Conservation (phyloP, 768 basidiomycete genomes). For the Fistulinella prunicolor region DNA sequence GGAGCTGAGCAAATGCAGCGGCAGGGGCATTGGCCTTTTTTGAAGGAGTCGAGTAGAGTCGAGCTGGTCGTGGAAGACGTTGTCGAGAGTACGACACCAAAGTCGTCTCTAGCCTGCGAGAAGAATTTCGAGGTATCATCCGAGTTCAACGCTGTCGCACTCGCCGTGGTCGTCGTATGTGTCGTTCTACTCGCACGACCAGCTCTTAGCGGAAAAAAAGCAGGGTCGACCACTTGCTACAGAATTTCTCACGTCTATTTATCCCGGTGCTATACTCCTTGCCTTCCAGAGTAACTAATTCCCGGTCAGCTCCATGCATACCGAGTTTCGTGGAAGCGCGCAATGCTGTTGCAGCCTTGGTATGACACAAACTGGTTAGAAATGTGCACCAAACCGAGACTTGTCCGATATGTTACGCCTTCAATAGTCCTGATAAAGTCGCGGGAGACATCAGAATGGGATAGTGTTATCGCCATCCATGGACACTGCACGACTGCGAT, state of each 20-base stretch:
- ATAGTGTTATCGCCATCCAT: too few species aligned
- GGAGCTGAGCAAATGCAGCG: slow-evolving; percentile 39
- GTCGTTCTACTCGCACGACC: slow-evolving; percentile 19
- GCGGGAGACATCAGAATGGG: too few species aligned
- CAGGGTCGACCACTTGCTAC: neutral
- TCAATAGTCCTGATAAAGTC: too few species aligned
- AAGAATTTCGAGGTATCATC: slow-evolving; percentile 32
- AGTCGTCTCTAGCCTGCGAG: slow-evolving; percentile 36
- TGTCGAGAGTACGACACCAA: slow-evolving; percentile 62
- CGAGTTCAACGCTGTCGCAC: slow-evolving; percentile 6
- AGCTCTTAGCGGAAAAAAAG: slow-evolving; percentile 5
- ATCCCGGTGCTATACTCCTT: neutral
- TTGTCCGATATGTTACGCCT: too few species aligned
- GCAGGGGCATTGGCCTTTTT: slow-evolving; percentile 54
- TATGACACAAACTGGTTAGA: too few species aligned
- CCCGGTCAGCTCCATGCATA: too few species aligned
- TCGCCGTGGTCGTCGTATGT: slow-evolving; percentile 4
- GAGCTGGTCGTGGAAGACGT: slow-evolving; percentile 63
- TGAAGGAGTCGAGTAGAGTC: slow-evolving; percentile 67
- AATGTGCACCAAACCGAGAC: too few species aligned
- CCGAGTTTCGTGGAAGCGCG: too few species aligned
- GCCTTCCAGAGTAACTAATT: too few species aligned
- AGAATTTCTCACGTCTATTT: slow-evolving; percentile 2
- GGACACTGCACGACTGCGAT: too few species aligned
- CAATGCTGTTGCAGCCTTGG: too few species aligned